Evolutionary conservation across 2,329 filamentous ascomycete species (phyloP), one percentile per base, ranked within the genome.

Genomic region (Penicillium sp.): DNA sequence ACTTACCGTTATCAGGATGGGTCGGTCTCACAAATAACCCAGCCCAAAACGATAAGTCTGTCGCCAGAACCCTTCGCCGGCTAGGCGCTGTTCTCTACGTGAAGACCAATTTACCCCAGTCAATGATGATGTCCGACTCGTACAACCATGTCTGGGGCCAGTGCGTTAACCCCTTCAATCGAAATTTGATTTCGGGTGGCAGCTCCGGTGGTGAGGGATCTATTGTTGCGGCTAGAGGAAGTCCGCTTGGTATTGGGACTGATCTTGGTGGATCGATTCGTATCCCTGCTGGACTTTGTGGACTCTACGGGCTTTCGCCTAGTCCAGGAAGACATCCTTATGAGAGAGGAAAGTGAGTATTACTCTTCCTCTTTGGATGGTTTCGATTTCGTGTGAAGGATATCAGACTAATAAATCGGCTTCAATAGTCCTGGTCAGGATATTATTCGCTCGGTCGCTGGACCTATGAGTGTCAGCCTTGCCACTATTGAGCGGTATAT

Each of bases 191-290:
- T 21, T 73, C 76, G 48, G 83, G 83, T 16, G 83, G 83, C 8
- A 83, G 80, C 31, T 84, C 81, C 2, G 83, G 83, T 3, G 83
- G 73, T 14, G 83, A 85, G 63, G 81, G 78, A 2, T 77, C 83
- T 0, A 72, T 85, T 43, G 75, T 84, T 19, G 76, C 76, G 3
- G 68, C 83, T 2, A 70, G 71, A 54, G 83, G 83, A 3, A 79
- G 77, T 44, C 75, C 80, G 1, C 71, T 83, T 5, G 82, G 82
- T 1, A 81, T 83, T 65, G 82, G 82, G 2, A 84, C 82, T 1
- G 82, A 84, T 56, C 64, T 71, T 56, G 82, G 82, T 21, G 82
- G 82, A 31, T 80, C 76, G 22, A 80, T 84, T 52, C 76, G 83
- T 1, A 83, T 85, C 45, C 83, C 83, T 1, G 76, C 81, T 11